Evolutionary conservation across 1,139 yeast species (phyloP).

Genomic region (Saccharomyces hybrid): DNA sequence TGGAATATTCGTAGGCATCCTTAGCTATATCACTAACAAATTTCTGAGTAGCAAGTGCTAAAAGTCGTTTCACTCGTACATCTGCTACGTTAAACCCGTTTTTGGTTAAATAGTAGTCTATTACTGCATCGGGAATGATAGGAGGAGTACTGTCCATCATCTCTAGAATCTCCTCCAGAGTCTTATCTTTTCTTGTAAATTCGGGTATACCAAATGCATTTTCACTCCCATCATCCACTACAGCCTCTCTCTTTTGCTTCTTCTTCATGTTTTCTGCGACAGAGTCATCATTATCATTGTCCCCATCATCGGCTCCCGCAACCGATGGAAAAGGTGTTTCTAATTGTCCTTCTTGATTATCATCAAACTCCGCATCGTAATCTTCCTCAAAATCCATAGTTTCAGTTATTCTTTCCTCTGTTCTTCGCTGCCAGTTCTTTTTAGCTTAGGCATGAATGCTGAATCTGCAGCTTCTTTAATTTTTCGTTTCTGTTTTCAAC

Average conservation of each 20-base stretch:
- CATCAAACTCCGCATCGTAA: constrained; percentile 36
- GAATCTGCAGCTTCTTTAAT: constrained; percentile 43
- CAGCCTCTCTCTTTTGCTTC: constrained; percentile 13
- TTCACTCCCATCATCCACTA: constrained; percentile 17
- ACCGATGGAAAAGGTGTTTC: constrained; percentile 13
- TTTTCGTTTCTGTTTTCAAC: constrained; percentile 37
- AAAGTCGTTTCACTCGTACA: constrained; percentile 67
- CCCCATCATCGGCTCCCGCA: constrained; percentile 11
- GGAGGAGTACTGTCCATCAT: constrained; percentile 94
- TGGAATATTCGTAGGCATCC: constrained; percentile 91
- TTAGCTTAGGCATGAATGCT: constrained; percentile 47
- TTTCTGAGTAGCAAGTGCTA: constrained; percentile 94
- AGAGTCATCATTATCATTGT: constrained; percentile 11
- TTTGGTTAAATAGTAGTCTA: constrained; percentile 82
- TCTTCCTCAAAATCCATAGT: constrained; percentile 34
- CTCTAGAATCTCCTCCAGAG: constrained; percentile 75
- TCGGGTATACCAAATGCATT: constrained; percentile 51
- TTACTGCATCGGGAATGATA: constrained; percentile 95
- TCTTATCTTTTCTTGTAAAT: constrained; percentile 74
- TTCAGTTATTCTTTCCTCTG: constrained; percentile 8
- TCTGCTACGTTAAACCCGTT: constrained; percentile 85
- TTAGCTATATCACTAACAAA: constrained; percentile 91
- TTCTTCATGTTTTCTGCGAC: constrained; percentile 9
- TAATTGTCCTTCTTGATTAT: constrained; percentile 35
- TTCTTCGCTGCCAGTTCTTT: constrained; percentile 6